Evolutionary conservation across 2,329 filamentous ascomycete genomes (phyloP), one percentile per base, ranked within the genome.

Genomic region (Penicillium sp.): DNA sequence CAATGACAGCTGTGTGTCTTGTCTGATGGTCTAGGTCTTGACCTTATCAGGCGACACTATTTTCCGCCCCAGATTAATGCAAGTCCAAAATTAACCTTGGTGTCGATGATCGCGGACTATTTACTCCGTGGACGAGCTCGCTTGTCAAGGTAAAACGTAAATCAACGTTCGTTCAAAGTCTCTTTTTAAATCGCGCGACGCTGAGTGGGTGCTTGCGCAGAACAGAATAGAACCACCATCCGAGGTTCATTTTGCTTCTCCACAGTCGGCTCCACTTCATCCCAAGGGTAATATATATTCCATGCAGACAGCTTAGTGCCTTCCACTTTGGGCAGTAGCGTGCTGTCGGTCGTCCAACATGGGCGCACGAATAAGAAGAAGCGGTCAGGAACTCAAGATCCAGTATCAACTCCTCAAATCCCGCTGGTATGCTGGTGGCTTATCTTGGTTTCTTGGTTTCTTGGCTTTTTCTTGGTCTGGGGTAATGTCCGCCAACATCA

Each of bases 181-280:
- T 45, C 33, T 42, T 63, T 45, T 45, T 28, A 49, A 63, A 64
- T 65, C 56, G 53, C 58, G 61, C 56, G 38, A 30, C 49, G 33
- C 40, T 47, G 15, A 58, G 58, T 53, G 50, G 50, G 58, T 54
- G 26, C 38, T 53, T 35, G 35, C 26, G 58, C 53, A 44, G 38
- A 26, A 49, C 44, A 30, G 37, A 44, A 33, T n/a, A 35, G 53
- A 44, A 45, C 19, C 45, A 33, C 33, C 47, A 58, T 47, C 64
- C 64, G 60, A 66, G 62, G 62, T 61, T 61, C 47, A 60, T 38
- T 44, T 44, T 17, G n/a, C 40, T 26, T 63, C 61, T 47, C 64
- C 64, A 61, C 64, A 37, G 17, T 53, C 8, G 55, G 49, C 44
- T 66, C 64, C 64, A 66, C 64, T 61, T 40, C 17, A 30, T 30